phyloP scores from a whole-genome alignment of 306 rosid genomes.

The Mimosa bimucronata region DNA sequence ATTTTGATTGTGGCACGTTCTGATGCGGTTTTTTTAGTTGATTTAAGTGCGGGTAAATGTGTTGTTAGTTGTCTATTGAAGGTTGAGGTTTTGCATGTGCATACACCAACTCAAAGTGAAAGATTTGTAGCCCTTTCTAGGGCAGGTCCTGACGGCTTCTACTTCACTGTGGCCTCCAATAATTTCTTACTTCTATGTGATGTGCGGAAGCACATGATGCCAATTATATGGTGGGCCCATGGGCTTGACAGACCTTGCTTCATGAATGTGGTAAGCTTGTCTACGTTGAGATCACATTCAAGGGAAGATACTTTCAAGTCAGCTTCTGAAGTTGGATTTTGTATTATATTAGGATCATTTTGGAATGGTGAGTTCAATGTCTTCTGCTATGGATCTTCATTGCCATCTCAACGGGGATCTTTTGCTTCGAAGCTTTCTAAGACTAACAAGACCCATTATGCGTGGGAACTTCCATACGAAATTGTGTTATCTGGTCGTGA shows the following conservation, averaged over 20 bases:
- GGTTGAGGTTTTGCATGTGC: conserved; percentile 50
- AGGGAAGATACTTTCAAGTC: conserved; percentile 46
- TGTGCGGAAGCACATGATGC: conserved; percentile 63
- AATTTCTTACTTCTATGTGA: conserved; percentile 64
- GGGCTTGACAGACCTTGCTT: conserved; percentile 54
- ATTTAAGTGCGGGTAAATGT: conserved; percentile 50
- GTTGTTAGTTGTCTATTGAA: conserved; percentile 56
- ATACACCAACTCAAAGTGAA: conserved; percentile 47
- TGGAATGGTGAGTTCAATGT: conserved; percentile 62
- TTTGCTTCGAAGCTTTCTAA: conserved; percentile 44
- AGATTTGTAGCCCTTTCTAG: conserved; percentile 58
- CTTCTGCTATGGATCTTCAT: conserved; percentile 64
- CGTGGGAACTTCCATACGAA: conserved; percentile 72
- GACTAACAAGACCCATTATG: conserved; percentile 44
- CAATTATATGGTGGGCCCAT: conserved; percentile 71
- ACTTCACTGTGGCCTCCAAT: conserved; percentile 59
- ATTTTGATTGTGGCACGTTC: conserved; percentile 61
- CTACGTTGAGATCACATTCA: conserved; percentile 60
- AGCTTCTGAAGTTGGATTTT: conserved; percentile 69
- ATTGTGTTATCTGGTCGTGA: conserved; percentile 50
- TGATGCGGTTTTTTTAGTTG: conserved; percentile 68
- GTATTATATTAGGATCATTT: conserved; percentile 72
- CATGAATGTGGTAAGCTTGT: conserved; percentile 52
- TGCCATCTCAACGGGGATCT: conserved; percentile 42
- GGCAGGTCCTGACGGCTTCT: conserved; percentile 53